Percentiles rank a stretch among this genome's conserved stretches.
phyloP scores from a whole-genome alignment of 305 asterid species.

The Plantago rigida region DNA sequence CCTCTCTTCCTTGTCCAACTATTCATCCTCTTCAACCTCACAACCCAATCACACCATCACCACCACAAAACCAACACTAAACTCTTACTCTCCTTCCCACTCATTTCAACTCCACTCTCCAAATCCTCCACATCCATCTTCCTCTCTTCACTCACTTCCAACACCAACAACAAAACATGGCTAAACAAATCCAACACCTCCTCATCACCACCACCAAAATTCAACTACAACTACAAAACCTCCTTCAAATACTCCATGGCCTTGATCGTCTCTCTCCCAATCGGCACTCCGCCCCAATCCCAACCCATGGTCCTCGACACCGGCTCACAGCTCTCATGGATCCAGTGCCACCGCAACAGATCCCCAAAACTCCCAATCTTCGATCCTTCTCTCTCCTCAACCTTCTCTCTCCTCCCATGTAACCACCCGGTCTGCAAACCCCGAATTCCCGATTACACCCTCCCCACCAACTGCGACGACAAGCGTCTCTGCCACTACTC shows the following conservation, averaged over 20 bases:
- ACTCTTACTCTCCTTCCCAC: conserved; percentile 43
- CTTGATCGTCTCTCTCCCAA: conserved; percentile 66
- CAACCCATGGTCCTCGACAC: conserved; percentile 90
- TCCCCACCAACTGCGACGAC: conserved; percentile 76
- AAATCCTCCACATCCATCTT: conserved; percentile 22
- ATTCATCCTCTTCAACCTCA: conserved; percentile 11
- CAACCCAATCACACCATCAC: conserved; percentile 18
- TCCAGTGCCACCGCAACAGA: conserved; percentile 57
- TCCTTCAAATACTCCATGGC: conserved; percentile 70
- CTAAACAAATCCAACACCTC: background rate
- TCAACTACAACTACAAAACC: conserved; percentile 36
- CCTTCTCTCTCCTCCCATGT: conserved; percentile 75
- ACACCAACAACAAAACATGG: background rate
- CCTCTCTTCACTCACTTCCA: conserved; percentile 32
- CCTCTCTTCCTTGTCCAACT: conserved; percentile 19
- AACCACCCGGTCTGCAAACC: conserved; percentile 67
- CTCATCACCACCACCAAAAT: conserved; percentile 18
- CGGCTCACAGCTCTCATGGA: conserved; percentile 96
- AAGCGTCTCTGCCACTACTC: conserved; percentile 69
- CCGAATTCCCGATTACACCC: conserved; percentile 62
- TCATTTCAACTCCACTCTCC: conserved; percentile 39
- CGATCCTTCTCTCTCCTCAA: conserved; percentile 68
- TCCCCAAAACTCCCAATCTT: conserved; percentile 36
- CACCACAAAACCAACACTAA: conserved; percentile 20
- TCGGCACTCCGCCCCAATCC: conserved; percentile 86